Conservation (phyloP, 1,284 basidiomycete genomes). For the Vanrija sp. region DNA sequence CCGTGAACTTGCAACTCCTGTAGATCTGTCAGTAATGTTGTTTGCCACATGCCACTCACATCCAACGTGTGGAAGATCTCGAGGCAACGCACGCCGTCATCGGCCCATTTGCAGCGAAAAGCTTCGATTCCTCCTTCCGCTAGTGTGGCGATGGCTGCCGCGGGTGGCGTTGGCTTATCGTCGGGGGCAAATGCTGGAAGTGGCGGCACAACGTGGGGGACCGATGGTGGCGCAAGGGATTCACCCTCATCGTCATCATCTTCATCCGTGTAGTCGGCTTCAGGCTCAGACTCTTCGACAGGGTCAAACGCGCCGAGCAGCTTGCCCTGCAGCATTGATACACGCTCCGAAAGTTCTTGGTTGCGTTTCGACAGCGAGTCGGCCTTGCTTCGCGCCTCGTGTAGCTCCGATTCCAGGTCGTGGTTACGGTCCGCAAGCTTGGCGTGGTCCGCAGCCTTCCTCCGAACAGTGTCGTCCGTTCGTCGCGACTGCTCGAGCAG, state of each 20-base stretch:
- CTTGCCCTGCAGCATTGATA: constrained; percentile 24
- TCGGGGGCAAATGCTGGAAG: constrained; percentile 9
- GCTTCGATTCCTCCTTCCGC: constrained; percentile 10
- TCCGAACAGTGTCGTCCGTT: constrained; percentile 38
- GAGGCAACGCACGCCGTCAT: constrained; percentile 3
- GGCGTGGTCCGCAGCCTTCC: constrained; percentile 24
- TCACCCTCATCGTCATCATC: constrained; percentile 5
- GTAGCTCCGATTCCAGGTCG: constrained; percentile 13
- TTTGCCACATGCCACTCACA: constrained; percentile 1
- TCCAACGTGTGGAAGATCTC: constrained; percentile 18
- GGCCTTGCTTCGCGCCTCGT: constrained; percentile 11
- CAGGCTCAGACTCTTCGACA: constrained; percentile 11
- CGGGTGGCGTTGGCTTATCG: background rate
- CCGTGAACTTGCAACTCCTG: constrained; percentile 17
- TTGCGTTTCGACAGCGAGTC: constrained; percentile 26
- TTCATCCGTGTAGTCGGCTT: constrained; percentile 4
- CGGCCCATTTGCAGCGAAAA: constrained; percentile 21
- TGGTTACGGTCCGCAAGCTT: constrained; percentile 19
- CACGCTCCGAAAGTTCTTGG: constrained; percentile 29
- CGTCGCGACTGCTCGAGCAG: constrained; percentile 35
- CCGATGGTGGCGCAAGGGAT: background rate
- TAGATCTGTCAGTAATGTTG: constrained; percentile 1
- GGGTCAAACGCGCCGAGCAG: constrained; percentile 31
- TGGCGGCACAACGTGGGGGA: background rate
- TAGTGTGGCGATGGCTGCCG: constrained; percentile 5